These are phyloP conservation scores for Camellia japonica DNA, from an alignment of 148 eudicot genomes.

Conservation along the genomic window DNA sequence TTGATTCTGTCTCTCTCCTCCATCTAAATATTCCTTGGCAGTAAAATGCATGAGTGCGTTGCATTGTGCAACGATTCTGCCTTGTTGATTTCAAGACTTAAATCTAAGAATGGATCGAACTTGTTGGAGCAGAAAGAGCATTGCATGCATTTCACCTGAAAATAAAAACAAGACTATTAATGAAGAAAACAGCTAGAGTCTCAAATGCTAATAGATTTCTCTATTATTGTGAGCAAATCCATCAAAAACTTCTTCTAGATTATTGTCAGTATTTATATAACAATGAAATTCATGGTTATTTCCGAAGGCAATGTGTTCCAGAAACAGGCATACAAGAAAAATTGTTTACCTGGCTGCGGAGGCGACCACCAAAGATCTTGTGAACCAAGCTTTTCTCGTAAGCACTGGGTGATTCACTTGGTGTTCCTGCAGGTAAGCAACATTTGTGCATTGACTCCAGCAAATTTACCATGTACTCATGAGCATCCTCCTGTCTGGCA, in stretches of 20 bases:
- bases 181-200: neutral
- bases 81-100: constrained; percentile 84
- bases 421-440: constrained; percentile 85
- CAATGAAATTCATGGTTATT: neutral
- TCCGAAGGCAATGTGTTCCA: neutral
- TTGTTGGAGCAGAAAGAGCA: constrained; percentile 81
- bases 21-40: constrained; percentile 79
- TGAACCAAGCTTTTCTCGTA: constrained; percentile 91
- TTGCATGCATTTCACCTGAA: constrained; percentile 91
- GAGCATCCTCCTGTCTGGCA: constrained; percentile 96
- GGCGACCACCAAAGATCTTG: constrained; percentile 90
- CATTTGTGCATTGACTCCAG: constrained; percentile 96
- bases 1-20: constrained; percentile 81
- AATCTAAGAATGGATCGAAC: constrained; percentile 85
- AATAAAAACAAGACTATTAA: neutral
- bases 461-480: constrained; percentile 94
- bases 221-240: neutral
- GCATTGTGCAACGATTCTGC: constrained; percentile 75
- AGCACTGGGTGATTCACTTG: constrained; percentile 85
- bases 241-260: neutral
- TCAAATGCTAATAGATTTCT: neutral
- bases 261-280: neutral
- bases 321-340: neutral
- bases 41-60: constrained; percentile 82
- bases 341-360: constrained; percentile 70